phyloP scores from a whole-genome alignment of 495 filamentous ascomycete species.

The Podospora tetraspora region DNA sequence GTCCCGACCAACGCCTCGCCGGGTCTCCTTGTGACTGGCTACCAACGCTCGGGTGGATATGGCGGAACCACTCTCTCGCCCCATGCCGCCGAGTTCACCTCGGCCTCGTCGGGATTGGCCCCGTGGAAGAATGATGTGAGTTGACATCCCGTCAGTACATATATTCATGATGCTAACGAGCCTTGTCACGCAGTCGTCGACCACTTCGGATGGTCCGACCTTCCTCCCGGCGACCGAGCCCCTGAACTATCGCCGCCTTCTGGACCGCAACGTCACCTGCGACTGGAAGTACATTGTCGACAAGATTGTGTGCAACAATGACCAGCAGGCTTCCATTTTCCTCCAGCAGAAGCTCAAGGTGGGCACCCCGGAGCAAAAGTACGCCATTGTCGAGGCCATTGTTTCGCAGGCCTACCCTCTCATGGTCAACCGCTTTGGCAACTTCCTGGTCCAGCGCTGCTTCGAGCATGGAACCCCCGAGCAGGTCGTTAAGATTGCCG shows the following conservation, averaged over 20 bases:
- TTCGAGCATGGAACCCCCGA: slow-evolving; percentile 97
- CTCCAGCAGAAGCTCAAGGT: slow-evolving; percentile 98
- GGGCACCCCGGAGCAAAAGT: slow-evolving; percentile 90
- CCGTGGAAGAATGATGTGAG: slow-evolving; percentile 53
- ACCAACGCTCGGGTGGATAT: background rate
- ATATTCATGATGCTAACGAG: slow-evolving; percentile 14
- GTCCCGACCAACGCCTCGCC: slow-evolving; percentile 20
- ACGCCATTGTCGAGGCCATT: slow-evolving; percentile 93
- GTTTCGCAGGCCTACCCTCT: slow-evolving; percentile 91
- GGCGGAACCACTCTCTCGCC: slow-evolving; percentile 74
- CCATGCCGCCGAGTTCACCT: slow-evolving; percentile 73
- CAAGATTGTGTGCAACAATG: slow-evolving; percentile 98
- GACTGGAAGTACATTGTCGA: slow-evolving; percentile 99
- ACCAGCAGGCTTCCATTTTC: slow-evolving; percentile 98
- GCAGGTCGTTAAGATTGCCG: slow-evolving; percentile 90
- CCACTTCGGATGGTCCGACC: slow-evolving; percentile 57
- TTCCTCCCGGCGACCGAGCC: slow-evolving; percentile 86
- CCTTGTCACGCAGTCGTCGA: slow-evolving; percentile 29
- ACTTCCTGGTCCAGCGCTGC: slow-evolving; percentile 96
- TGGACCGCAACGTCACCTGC: slow-evolving; percentile 93
- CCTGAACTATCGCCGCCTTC: slow-evolving; percentile 91
- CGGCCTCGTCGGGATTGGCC: slow-evolving; percentile 26
- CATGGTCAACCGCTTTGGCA: slow-evolving; percentile 98
- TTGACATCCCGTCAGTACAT: background rate
- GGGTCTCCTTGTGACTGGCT: background rate